Evolutionary conservation across 306 rosid genomes (phyloP).

Genomic region (Quercus rubra): DNA sequence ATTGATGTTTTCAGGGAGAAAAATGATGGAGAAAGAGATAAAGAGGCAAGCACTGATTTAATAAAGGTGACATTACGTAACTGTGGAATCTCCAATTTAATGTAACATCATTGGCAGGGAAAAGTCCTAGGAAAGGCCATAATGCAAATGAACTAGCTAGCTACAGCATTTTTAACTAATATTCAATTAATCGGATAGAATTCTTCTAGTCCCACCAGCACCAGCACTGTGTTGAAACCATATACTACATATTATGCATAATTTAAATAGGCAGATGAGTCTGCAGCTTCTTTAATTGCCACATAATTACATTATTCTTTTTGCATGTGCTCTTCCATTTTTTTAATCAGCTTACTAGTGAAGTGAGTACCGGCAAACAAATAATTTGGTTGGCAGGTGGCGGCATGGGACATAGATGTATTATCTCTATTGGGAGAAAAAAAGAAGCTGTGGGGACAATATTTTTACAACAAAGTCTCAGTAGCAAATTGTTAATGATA

Average conservation of each 20-base stretch:
- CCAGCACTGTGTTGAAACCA: background rate
- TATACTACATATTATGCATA: too few species aligned
- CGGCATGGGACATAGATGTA: background rate
- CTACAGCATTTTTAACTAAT: background rate
- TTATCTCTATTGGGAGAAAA: too few species aligned
- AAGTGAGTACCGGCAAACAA: too few species aligned
- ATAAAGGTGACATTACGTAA: background rate
- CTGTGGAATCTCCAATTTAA: background rate
- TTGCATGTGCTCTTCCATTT: background rate
- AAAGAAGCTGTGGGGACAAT: too few species aligned
- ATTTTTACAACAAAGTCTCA: too few species aligned
- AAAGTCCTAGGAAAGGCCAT: background rate
- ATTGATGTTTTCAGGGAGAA: too few species aligned
- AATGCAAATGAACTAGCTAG: background rate
- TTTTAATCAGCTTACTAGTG: background rate
- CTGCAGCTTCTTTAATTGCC: too few species aligned
- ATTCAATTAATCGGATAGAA: background rate
- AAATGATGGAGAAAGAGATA: too few species aligned
- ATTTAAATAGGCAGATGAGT: too few species aligned
- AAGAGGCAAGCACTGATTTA: background rate
- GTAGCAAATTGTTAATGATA: too few species aligned
- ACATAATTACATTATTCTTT: background rate
- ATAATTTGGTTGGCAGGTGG: background rate
- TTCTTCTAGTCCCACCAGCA: background rate
- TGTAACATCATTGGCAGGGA: background rate